Percentiles rank a stretch among this genome's conserved stretches.
phyloP scores from a whole-genome alignment of 2,329 filamentous ascomycete species.

The Cyphellophora europaea region DNA sequence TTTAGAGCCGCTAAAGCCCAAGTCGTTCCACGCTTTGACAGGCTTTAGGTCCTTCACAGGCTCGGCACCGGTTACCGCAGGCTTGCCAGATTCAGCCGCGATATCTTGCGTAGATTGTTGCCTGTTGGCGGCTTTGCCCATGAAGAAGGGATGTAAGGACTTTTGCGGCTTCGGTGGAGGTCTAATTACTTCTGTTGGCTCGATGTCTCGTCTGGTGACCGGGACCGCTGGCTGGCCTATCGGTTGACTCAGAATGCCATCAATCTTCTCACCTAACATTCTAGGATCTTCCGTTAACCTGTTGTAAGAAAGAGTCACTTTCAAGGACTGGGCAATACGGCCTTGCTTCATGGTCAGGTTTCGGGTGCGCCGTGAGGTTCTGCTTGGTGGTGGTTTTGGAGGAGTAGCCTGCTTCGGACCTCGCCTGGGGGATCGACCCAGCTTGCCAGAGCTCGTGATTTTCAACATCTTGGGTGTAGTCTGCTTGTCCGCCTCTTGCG shows the following conservation, averaged over 20 bases:
- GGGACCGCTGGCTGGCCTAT: too few relatives aligned
- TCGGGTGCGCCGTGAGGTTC: neutral
- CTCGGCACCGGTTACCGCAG: neutral
- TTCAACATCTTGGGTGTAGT: neutral
- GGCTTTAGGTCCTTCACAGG: too few relatives aligned
- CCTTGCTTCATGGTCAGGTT: constrained; percentile 14
- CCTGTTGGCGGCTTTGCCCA: constrained; percentile 38
- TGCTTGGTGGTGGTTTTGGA: neutral
- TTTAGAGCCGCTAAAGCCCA: constrained; percentile 12
- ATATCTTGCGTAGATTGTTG: neutral
- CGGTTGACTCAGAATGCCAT: constrained; percentile 42
- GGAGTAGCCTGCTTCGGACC: neutral
- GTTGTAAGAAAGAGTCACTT: constrained; percentile 10
- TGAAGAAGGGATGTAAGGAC: constrained; percentile 60
- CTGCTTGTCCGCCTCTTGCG: neutral
- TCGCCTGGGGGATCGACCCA: neutral
- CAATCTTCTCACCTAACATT: constrained; percentile 50
- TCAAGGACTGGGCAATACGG: constrained; percentile 12
- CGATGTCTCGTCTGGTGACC: too few relatives aligned
- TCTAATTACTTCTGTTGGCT: constrained; percentile 20
- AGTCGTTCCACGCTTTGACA: constrained; percentile 16
- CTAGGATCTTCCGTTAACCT: neutral
- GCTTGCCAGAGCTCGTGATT: neutral
- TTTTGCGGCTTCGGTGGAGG: constrained; percentile 26
- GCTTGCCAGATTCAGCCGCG: neutral